Percentiles rank a stretch among this genome's conserved stretches.
Conservation (phyloP, 331 rosid species). For the Phaseolus coccineus region DNA sequence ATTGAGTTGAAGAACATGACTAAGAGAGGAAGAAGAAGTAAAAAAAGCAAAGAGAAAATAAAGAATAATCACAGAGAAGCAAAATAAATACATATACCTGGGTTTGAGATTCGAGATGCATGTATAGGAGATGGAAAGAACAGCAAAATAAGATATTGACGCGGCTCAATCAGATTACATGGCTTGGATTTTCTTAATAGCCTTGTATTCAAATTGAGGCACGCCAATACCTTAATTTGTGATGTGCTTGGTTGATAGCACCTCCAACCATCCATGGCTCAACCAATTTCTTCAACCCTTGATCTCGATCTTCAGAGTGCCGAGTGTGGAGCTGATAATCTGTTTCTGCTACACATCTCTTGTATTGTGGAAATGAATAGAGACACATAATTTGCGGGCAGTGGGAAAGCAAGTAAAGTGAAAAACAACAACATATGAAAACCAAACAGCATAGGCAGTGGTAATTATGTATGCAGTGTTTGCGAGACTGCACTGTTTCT, state of each 20-base stretch:
- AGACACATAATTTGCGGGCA: slow-evolving; percentile 44
- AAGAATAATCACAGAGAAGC: no score
- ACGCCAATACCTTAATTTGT: slow-evolving; percentile 70
- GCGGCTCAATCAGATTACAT: slow-evolving; percentile 91
- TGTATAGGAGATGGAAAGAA: slow-evolving; percentile 37
- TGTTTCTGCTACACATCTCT: no score
- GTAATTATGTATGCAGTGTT: not conserved
- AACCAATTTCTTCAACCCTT: not conserved
- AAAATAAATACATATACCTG: not conserved
- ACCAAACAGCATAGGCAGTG: slow-evolving; percentile 44
- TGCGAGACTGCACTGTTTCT: slow-evolving; percentile 39
- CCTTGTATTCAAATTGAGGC: slow-evolving; percentile 84
- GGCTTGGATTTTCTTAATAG: slow-evolving; percentile 40
- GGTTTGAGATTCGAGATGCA: not conserved
- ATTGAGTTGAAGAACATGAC: not conserved
- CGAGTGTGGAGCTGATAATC: no score
- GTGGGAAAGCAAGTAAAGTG: slow-evolving; percentile 45
- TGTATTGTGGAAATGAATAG: no score
- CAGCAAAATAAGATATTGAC: slow-evolving; percentile 83
- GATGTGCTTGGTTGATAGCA: slow-evolving; percentile 10
- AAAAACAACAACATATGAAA: slow-evolving; percentile 4
- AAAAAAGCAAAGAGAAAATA: not conserved
- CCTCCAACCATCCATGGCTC: not conserved
- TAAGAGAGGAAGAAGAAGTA: not conserved
- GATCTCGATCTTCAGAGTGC: not conserved